Evolutionary conservation across 306 rosid species (phyloP).

Genomic region (Cyamopsis tetragonoloba): DNA sequence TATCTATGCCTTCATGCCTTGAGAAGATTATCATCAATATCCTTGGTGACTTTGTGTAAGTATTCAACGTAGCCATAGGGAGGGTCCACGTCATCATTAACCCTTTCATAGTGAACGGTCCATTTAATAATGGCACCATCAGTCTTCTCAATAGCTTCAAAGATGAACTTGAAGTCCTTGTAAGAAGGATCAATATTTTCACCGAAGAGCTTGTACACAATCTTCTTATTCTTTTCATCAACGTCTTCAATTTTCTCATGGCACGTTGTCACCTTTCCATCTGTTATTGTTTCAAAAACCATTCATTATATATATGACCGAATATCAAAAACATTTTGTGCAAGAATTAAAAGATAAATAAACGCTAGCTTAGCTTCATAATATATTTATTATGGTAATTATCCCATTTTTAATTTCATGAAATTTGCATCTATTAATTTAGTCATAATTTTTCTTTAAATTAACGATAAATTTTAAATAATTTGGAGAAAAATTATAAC

Average conservation of each 20-base stretch:
- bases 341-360: too few relatives aligned
- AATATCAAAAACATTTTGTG: background rate
- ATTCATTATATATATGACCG: too few relatives aligned
- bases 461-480: too few relatives aligned
- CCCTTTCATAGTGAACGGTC: conserved; percentile 14
- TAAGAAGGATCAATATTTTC: background rate
- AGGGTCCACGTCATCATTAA: background rate
- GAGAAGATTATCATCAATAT: conserved; percentile 13
- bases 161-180: background rate
- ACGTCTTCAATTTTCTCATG: background rate
- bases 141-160: background rate
- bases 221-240: background rate
- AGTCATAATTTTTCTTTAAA: too few relatives aligned
- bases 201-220: background rate
- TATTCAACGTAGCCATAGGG: conserved; percentile 16
- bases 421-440: too few relatives aligned
- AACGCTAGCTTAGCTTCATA: too few relatives aligned
- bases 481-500: too few relatives aligned
- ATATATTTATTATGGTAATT: too few relatives aligned
- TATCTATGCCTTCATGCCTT: background rate
- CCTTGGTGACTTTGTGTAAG: background rate
- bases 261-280: conserved; percentile 15
- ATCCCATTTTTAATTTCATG: too few relatives aligned
- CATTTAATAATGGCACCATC: background rate
- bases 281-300: background rate